Conservation (phyloP, 371 early-diverging fungal species). For the Saksenaea oblongispora region DNA sequence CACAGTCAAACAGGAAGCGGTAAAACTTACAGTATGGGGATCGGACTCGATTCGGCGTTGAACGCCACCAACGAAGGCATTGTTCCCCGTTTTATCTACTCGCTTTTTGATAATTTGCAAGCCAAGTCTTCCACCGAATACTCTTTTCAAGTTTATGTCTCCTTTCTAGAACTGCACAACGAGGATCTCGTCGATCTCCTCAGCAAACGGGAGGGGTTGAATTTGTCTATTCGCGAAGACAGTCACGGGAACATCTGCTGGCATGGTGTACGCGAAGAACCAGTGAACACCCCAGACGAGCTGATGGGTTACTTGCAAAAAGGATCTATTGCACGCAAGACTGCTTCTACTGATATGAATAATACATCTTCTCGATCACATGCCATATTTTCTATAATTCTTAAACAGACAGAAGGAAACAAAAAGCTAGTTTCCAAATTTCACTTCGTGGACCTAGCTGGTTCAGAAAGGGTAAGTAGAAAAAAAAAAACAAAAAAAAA, state of each 20-base stretch:
- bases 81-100: slow-evolving; percentile 79
- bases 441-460: slow-evolving; percentile 97
- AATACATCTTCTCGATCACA: slow-evolving; percentile 92
- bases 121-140: slow-evolving; percentile 31
- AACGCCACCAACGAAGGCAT: slow-evolving; percentile 58
- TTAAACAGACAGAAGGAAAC: slow-evolving; percentile 45
- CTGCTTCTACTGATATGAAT: slow-evolving; percentile 97
- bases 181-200: slow-evolving; percentile 90
- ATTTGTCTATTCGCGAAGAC: slow-evolving; percentile 83
- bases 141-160: slow-evolving; percentile 62
- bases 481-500: not conserved
- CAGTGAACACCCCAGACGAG: slow-evolving; percentile 69
- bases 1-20: slow-evolving; percentile 63
- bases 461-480: slow-evolving; percentile 72
- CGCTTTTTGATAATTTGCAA: slow-evolving; percentile 49
- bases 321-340: slow-evolving; percentile 84
- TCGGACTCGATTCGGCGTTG: slow-evolving; percentile 44
- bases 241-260: slow-evolving; percentile 83
- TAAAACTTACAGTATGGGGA: slow-evolving; percentile 96
- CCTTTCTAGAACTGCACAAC: slow-evolving; percentile 96
- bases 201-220: slow-evolving; percentile 35
- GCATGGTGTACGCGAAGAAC: slow-evolving; percentile 83
- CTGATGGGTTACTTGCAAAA: slow-evolving; percentile 69
- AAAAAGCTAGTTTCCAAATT: slow-evolving; percentile 73
- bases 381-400: slow-evolving; percentile 91